These are phyloP conservation scores for Pseudogymnoascus sp. DNA, from an alignment of 2,329 filamentous ascomycete genomes.

Conservation along the genomic window DNA sequence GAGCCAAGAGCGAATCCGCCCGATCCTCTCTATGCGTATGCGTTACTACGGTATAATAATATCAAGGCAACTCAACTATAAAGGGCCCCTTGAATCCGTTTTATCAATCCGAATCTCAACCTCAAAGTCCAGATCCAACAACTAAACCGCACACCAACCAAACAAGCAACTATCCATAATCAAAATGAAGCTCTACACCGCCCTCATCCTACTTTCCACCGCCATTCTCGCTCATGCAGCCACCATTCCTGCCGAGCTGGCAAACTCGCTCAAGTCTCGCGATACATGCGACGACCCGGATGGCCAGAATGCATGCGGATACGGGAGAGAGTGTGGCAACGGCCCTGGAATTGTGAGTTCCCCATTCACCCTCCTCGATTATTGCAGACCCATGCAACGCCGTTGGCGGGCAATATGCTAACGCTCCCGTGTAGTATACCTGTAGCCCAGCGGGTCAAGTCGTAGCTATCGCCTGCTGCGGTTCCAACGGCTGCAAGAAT, in stretches of 20 bases:
- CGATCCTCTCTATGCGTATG: not conserved
- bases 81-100: not conserved
- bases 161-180: not conserved
- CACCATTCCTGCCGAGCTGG: not conserved
- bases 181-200: not conserved
- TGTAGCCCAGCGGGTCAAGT: not conserved
- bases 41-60: not conserved
- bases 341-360: not conserved
- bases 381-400: no score
- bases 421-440: not conserved
- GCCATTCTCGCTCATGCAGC: not conserved
- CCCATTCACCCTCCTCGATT: not conserved
- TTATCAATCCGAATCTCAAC: not conserved
- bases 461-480: slow-evolving; percentile 1
- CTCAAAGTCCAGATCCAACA: not conserved
- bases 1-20: not conserved
- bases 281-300: not conserved
- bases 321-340: not conserved
- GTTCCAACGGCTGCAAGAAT: not conserved
- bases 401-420: no score
- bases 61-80: not conserved
- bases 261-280: not conserved
- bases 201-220: not conserved
- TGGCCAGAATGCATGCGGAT: not conserved
- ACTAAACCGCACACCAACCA: not conserved